Percentiles rank a stretch among this genome's conserved stretches.
These are phyloP conservation scores for Cryptococcus hybrid DNA, from an alignment of 1,284 basidiomycete genomes.

Conservation along the genomic window DNA sequence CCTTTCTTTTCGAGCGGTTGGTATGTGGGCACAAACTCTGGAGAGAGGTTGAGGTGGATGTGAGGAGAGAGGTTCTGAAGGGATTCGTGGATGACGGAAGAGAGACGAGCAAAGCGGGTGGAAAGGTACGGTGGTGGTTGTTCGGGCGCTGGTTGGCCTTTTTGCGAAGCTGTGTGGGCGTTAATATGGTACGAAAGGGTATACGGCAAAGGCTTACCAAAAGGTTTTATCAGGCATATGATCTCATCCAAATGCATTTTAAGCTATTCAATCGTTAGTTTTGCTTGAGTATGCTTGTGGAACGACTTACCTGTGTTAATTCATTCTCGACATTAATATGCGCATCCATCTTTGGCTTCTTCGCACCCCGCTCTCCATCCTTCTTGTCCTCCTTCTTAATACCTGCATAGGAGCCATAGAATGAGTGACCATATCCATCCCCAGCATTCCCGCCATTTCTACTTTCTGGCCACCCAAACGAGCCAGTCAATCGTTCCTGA, in stretches of 20 bases:
- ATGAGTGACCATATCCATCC: no score
- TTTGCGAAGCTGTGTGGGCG: constrained; percentile 8
- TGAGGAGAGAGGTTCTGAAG: constrained; percentile 23
- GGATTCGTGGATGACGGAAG: constrained; percentile 22
- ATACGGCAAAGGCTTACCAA: constrained; percentile 15
- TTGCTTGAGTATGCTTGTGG: not conserved
- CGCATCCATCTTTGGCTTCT: no score
- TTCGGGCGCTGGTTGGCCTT: constrained; percentile 15
- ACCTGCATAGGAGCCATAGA: no score
- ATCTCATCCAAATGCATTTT: constrained; percentile 27
- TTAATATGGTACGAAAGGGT: not conserved
- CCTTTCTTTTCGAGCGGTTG: not conserved
- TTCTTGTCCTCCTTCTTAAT: no score
- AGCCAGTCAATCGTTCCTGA: no score
- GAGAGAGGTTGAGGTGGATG: constrained; percentile 20
- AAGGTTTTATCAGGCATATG: constrained; percentile 25
- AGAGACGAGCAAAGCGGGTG: constrained; percentile 30
- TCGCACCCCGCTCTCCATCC: no score
- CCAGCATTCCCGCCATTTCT: no score
- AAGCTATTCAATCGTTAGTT: constrained; percentile 19
- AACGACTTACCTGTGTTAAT: not conserved
- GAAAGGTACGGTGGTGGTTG: constrained; percentile 33
- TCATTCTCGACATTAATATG: not conserved
- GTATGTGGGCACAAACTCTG: constrained; percentile 11
- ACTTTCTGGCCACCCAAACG: no score